Evolutionary conservation across 345 rosid species (phyloP), one percentile per base, ranked within the genome.

Genomic region (Nasturtium officinale): DNA sequence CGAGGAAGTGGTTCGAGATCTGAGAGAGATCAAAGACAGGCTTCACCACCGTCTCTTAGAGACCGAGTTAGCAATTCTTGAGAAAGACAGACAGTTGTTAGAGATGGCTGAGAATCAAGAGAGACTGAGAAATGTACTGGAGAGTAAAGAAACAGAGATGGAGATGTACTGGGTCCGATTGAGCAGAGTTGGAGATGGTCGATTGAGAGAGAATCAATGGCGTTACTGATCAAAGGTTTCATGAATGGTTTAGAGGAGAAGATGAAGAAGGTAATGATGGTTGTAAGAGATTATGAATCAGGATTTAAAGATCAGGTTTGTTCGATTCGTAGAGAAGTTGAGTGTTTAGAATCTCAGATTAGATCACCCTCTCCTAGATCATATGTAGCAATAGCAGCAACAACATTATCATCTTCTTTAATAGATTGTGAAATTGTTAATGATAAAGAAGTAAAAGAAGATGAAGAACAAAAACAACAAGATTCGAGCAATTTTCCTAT

Each of bases 161-260:
- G 84, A n/a, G n/a, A n/a, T n/a, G n/a, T n/a, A n/a, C n/a, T 82
- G 21, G 88, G 85, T 38, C 96, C 93, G 0, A 64, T 62, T 17
- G 98, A 89, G 79, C 87, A 86, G 77, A 83, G 80, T 65, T 86
- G 87, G 91, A 83, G 76, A 78, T 89, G 84, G 86, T 62, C 72
- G 0, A 65, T 89, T 8, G 98, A 90, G 84, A 86, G 71, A 78
- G 85, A 81, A 5, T 65, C 83, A 40, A 38, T 74, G 46, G 77
- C 58, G 26, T 33, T 79, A 3, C 56, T 78, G 59, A 72, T 90
- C 1, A 84, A 82, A 78, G 97, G 88, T 53, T 78, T 83, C 42
- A 69, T 75, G 62, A 82, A 80, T 59, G 80, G 55, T 40, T 81
- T 81, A 28, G 75, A 81, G 43, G 76, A 67, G 37, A 73, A 81